Evolutionary conservation across 1,284 basidiomycete species (phyloP).

Genomic region (Cryptococcus sp.): DNA sequence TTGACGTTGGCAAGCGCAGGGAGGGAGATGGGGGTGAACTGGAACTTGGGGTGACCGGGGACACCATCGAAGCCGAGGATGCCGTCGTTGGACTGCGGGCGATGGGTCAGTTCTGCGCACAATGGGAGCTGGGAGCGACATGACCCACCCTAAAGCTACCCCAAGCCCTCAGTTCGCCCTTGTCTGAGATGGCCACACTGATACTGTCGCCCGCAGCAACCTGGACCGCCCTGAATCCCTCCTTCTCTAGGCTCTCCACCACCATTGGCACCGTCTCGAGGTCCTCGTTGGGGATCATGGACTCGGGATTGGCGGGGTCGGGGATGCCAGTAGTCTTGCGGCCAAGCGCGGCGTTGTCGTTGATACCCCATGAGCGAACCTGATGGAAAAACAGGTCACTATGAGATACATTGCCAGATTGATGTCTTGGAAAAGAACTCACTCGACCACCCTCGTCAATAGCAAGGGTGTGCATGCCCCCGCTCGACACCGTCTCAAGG

Average conservation of each 20-base stretch:
- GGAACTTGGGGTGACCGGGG: conserved; percentile 47
- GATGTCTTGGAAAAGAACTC: conserved; percentile 42
- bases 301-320: conserved; percentile 57
- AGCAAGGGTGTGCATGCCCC: conserved; percentile 80
- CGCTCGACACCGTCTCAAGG: conserved; percentile 69
- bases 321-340: conserved; percentile 68
- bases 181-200: conserved; percentile 70
- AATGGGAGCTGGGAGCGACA: neutral
- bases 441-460: conserved; percentile 80
- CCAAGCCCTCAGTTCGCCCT: conserved; percentile 82
- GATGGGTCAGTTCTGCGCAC: neutral
- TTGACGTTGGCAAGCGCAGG: conserved; percentile 54
- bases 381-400: conserved; percentile 35
- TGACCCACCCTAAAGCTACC: conserved; percentile 80
- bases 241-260: conserved; percentile 65
- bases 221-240: conserved; percentile 73
- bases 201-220: conserved; percentile 81
- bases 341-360: conserved; percentile 90
- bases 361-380: conserved; percentile 85
- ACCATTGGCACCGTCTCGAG: conserved; percentile 73
- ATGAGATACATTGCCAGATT: neutral
- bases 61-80: conserved; percentile 77
- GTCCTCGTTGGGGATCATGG: conserved; percentile 67
- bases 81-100: conserved; percentile 64
- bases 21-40: conserved; percentile 52